phyloP scores from a whole-genome alignment of 192 early-diverging fungal genomes.

The Spizellomyces sp. region DNA sequence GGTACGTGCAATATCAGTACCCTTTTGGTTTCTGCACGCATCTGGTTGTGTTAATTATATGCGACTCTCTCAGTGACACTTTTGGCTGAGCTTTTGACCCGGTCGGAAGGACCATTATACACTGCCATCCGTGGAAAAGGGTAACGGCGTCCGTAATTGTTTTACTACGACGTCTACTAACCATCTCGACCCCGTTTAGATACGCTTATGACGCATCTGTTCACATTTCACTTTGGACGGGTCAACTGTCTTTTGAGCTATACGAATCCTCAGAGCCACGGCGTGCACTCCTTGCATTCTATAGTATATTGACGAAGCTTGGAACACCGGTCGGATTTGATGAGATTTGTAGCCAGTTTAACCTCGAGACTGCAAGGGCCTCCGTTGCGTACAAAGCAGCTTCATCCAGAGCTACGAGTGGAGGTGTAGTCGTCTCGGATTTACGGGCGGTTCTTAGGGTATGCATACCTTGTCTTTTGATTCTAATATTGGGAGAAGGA shows the following conservation, averaged over 20 bases:
- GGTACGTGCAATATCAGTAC: conserved; percentile 12
- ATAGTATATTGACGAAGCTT: conserved; percentile 43
- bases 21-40: neutral
- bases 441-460: conserved; percentile 45
- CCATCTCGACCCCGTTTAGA: conserved; percentile 19
- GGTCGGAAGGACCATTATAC: conserved; percentile 77
- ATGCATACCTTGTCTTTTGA: neutral
- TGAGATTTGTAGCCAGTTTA: conserved; percentile 39
- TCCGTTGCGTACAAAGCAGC: conserved; percentile 46
- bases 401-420: conserved; percentile 37
- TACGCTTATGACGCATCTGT: conserved; percentile 76
- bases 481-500: neutral
- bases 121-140: conserved; percentile 71
- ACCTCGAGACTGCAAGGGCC: conserved; percentile 59
- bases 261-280: conserved; percentile 52
- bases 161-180: neutral
- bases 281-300: conserved; percentile 46
- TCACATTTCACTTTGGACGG: conserved; percentile 56
- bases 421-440: conserved; percentile 35
- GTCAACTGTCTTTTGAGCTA: conserved; percentile 51
- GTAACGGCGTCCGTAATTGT: conserved; percentile 6
- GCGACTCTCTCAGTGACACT: conserved; percentile 49
- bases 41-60: conserved; percentile 41
- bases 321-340: conserved; percentile 48
- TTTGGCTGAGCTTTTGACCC: conserved; percentile 69